Conservation (phyloP, 345 rosid species). For the Arabidopsis thaliana region TAIR10.1 NC_003075.7:17915501-17916000, state of each 20-base stretch:
- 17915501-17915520: constrained; percentile 65
- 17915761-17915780: constrained; percentile 71
- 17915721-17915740: constrained; percentile 74
- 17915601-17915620: constrained; percentile 61
- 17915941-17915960: constrained; percentile 88
- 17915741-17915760: constrained; percentile 81
- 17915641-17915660: constrained; percentile 56
- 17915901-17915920: constrained; percentile 59
- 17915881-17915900: constrained; percentile 74
- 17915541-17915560: constrained; percentile 77
- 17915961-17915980: constrained; percentile 78
- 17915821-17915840: constrained; percentile 96
- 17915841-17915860: constrained; percentile 83
- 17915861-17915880: constrained; percentile 71
- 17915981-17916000: constrained; percentile 79
- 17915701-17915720: constrained; percentile 77
- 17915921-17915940: constrained; percentile 74
- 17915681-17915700: constrained; percentile 80
- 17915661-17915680: constrained; percentile 68
- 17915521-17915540: constrained; percentile 76
- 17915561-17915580: constrained; percentile 79
- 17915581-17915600: constrained; percentile 74
- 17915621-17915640: constrained; percentile 40
- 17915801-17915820: constrained; percentile 81
- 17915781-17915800: constrained; percentile 91